These are phyloP conservation scores for Diversispora eburnea DNA, from an alignment of 192 early-diverging fungal genomes.

Conservation along the genomic window DNA sequence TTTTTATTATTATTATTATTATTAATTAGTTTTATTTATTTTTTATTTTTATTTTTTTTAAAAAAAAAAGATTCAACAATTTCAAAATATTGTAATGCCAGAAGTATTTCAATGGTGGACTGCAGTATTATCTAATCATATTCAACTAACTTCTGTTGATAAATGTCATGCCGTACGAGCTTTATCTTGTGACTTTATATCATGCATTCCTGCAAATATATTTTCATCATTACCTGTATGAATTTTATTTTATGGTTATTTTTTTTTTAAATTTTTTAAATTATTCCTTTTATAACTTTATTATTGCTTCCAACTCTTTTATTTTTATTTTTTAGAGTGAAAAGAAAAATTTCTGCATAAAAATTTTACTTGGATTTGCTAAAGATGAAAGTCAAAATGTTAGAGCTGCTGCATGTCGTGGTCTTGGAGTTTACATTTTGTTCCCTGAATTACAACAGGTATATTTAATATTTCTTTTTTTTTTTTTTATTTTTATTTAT, in stretches of 20 bases:
- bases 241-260: neutral
- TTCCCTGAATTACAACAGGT: conserved; percentile 54
- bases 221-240: conserved; percentile 46
- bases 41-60: neutral
- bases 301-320: neutral
- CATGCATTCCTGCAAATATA: conserved; percentile 35
- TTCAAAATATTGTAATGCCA: neutral
- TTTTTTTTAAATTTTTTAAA: neutral
- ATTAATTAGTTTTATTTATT: neutral
- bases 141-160: conserved; percentile 42
- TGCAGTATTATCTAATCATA: conserved; percentile 37
- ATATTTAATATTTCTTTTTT: conserved; percentile 14
- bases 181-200: conserved; percentile 49
- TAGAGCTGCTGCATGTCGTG: conserved; percentile 58
- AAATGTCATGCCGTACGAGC: conserved; percentile 37
- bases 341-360: conserved; percentile 27
- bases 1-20: neutral
- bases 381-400: conserved; percentile 55
- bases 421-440: conserved; percentile 62
- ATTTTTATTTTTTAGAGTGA: neutral
- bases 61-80: neutral
- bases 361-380: conserved; percentile 42
- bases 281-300: neutral
- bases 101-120: conserved; percentile 42
- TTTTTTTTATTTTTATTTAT: neutral